These are phyloP conservation scores for Backusella sp. DNA, from an alignment of 192 early-diverging fungal species.

Conservation along the genomic window DNA sequence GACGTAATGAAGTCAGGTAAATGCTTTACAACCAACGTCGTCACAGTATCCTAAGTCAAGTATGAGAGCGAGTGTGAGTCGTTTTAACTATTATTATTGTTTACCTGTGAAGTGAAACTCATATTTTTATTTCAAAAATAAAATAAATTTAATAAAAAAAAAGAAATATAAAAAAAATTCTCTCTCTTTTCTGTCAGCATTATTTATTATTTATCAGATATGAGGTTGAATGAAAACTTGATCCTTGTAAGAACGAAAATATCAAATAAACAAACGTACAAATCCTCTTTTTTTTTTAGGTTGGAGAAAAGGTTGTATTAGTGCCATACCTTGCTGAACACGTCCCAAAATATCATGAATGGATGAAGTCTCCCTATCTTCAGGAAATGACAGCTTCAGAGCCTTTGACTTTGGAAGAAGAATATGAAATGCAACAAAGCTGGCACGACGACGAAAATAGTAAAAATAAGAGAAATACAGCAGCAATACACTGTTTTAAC, in stretches of 20 bases:
- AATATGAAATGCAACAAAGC: conserved; percentile 90
- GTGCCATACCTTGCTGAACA: conserved; percentile 88
- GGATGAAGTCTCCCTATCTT: conserved; percentile 92
- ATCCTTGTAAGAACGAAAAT: conserved; percentile 25
- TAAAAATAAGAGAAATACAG: conserved; percentile 23
- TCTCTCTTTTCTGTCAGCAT: neutral
- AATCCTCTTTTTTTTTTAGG: conserved; percentile 35
- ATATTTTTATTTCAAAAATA: conserved; percentile 5
- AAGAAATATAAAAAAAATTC: conserved; percentile 4
- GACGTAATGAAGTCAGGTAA: conserved; percentile 1
- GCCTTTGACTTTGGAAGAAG: conserved; percentile 88
- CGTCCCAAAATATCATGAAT: conserved; percentile 88
- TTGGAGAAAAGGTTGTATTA: conserved; percentile 62
- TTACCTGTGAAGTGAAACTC: neutral
- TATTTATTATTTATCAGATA: conserved; percentile 7
- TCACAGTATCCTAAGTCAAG: conserved; percentile 14
- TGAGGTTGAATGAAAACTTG: conserved; percentile 34
- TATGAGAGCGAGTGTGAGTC: neutral
- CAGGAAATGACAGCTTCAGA: conserved; percentile 96
- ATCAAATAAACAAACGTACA: neutral
- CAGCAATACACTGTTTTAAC: too few relatives aligned
- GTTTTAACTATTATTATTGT: neutral
- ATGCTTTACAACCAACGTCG: conserved; percentile 23
- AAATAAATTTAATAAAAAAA: neutral
- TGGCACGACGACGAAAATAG: conserved; percentile 86